Base-by-base conservation (phyloP, 208 protist genomes). In the Leishmania tropica region DNA sequence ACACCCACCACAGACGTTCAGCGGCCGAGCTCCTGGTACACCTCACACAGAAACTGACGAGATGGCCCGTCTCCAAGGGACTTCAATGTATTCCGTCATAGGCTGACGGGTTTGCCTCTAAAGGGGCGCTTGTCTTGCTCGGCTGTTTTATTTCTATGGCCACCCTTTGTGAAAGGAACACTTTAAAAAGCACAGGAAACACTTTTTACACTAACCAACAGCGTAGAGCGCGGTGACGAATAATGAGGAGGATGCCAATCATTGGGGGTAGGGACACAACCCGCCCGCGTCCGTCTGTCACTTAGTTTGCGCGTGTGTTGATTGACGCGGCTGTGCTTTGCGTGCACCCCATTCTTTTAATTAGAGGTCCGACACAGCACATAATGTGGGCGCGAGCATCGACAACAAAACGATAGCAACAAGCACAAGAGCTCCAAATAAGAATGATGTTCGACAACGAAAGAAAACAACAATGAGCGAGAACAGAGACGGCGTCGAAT, bases 351-450 rank as follows among this genome's bases (percentile, higher is more conserved):
- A 1, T 15, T 71, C 65, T 13, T 28, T 71, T 71, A 42, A 71
- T 71, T 47, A 47, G 10, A 64, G 15, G 31, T 47, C 65, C 65
- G 5, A 71, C 65, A 45, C 65, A 71, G 65, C 65, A 71, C 21
- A 45, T 19, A 24, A 42, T 71, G 65, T 5, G 6, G 37, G 42
- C 65, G 19, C 21, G 37, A 77, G 13, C 67, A 56, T n/a, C 35
- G n/a, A 76, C 45, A 67, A 40, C 24, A 56, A 84, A 81, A 81
- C 58, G 13, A 58, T 48, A 73, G 65, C 42, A 51, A 81, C 80
- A 35, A 37, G 51, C 65, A 47, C 65, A 10, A 24, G 10, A 24
- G 19, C 15, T 17, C 37, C 31, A 40, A 45, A 40, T 71, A 28
- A 47, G 2, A 47, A 42, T n/a, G 40, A 47, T n/a, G 31, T 24